phyloP scores from a whole-genome alignment of 2,329 filamentous ascomycete species.

The Phialophora macrospora region DNA sequence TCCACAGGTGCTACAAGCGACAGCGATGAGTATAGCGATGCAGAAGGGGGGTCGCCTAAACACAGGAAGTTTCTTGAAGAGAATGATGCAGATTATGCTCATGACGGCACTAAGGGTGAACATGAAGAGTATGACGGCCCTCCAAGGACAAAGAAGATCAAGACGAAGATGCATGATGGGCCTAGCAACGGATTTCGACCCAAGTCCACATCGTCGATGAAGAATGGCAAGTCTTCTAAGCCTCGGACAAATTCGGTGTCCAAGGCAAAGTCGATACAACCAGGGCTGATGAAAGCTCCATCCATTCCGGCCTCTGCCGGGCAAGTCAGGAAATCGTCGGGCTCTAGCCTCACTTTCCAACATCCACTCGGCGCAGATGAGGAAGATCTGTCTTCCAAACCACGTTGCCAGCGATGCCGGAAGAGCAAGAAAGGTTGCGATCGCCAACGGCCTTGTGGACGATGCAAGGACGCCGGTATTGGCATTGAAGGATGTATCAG shows the following conservation, averaged over 20 bases:
- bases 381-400: slow-evolving; percentile 91
- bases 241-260: slow-evolving; percentile 42
- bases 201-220: slow-evolving; percentile 37
- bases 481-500: slow-evolving; percentile 92
- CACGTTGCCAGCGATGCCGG: slow-evolving; percentile 94
- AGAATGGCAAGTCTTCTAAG: slow-evolving; percentile 44
- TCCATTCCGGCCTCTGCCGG: slow-evolving; percentile 55
- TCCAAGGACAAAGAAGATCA: slow-evolving; percentile 59
- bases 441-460: slow-evolving; percentile 89
- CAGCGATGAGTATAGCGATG: slow-evolving; percentile 66
- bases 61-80: slow-evolving; percentile 59
- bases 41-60: slow-evolving; percentile 61
- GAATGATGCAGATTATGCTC: slow-evolving; percentile 59
- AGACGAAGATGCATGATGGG: slow-evolving; percentile 49
- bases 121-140: slow-evolving; percentile 50
- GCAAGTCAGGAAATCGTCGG: slow-evolving; percentile 65
- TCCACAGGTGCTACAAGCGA: slow-evolving; percentile 86
- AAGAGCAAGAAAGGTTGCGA: slow-evolving; percentile 99
- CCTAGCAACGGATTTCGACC: slow-evolving; percentile 31
- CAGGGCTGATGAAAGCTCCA: slow-evolving; percentile 42
- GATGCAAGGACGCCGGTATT: slow-evolving; percentile 95
- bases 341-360: slow-evolving; percentile 64
- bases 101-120: slow-evolving; percentile 53
- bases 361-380: slow-evolving; percentile 71
- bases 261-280: slow-evolving; percentile 56